Evolutionary conservation across 371 early-diverging fungal genomes (phyloP).

Genomic region (Lichtheimia corymbifera): DNA sequence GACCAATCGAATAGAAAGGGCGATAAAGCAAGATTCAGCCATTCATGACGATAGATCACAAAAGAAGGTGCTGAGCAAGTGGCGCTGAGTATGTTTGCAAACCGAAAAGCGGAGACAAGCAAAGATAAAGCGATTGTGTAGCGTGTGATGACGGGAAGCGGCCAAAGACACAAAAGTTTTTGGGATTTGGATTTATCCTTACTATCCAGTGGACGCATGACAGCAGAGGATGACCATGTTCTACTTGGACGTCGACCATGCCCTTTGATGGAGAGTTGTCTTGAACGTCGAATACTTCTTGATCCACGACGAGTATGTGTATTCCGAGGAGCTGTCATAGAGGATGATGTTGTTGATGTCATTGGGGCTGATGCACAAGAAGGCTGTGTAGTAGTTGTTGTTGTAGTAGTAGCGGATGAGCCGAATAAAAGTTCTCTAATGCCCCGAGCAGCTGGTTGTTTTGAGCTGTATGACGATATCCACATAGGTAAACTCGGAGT

Average conservation of each 20-base stretch:
- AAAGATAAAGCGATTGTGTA: constrained; percentile 42
- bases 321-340: constrained; percentile 8
- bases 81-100: constrained; percentile 24
- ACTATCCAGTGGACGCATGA: background rate
- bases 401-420: constrained; percentile 3
- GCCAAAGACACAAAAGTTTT: constrained; percentile 50
- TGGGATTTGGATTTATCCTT: constrained; percentile 39
- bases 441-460: constrained; percentile 13
- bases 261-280: constrained; percentile 9
- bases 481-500: constrained; percentile 16
- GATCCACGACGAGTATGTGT: constrained; percentile 26
- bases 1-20: constrained; percentile 47
- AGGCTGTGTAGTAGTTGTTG: constrained; percentile 5
- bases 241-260: background rate
- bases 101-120: constrained; percentile 35
- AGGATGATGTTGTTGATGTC: background rate
- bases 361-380: constrained; percentile 25
- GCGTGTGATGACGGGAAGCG: constrained; percentile 51
- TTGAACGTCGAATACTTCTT: constrained; percentile 25
- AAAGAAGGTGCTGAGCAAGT: constrained; percentile 49
- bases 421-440: constrained; percentile 17
- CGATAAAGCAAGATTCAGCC: constrained; percentile 38
- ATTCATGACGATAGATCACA: constrained; percentile 44
- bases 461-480: constrained; percentile 12
- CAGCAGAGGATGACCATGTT: background rate